These are phyloP conservation scores for Zygosaccharomyces bisporus DNA, from an alignment of 805 yeast species.

Conservation along the genomic window DNA sequence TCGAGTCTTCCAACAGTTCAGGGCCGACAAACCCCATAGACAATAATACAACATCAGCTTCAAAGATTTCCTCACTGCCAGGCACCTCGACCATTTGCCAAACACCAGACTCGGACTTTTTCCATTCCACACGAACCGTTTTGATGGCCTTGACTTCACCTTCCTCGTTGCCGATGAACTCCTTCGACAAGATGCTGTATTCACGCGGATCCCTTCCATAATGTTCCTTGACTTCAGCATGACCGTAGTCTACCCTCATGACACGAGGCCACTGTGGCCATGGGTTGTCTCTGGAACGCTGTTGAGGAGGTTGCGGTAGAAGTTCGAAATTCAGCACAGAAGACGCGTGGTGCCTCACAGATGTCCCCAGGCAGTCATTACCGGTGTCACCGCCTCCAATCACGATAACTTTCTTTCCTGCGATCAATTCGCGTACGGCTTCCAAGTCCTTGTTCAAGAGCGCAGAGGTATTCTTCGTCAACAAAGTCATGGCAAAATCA, in stretches of 20 bases:
- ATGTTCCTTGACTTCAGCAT: slow-evolving; percentile 88
- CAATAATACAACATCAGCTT: slow-evolving; percentile 88
- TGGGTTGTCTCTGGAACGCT: slow-evolving; percentile 90
- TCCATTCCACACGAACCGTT: slow-evolving; percentile 98
- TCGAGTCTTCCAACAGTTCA: slow-evolving; percentile 64
- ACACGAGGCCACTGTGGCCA: slow-evolving; percentile 99
- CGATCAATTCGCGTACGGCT: slow-evolving; percentile 63
- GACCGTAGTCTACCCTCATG: slow-evolving; percentile 97
- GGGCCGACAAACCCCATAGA: slow-evolving; percentile 99
- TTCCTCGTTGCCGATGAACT: slow-evolving; percentile 89
- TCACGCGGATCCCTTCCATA: slow-evolving; percentile 98
- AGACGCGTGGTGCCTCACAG: slow-evolving; percentile 95
- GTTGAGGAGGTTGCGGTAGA: slow-evolving; percentile 84
- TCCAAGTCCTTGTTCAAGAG: slow-evolving; percentile 77
- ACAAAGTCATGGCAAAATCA: slow-evolving; percentile 90
- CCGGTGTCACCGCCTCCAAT: slow-evolving; percentile 99
- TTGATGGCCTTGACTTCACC: slow-evolving; percentile 94
- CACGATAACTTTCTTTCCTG: slow-evolving; percentile 88
- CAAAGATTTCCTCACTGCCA: slow-evolving; percentile 88
- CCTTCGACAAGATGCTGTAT: slow-evolving; percentile 91
- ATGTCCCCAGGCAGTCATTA: slow-evolving; percentile 96
- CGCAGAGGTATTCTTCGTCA: slow-evolving; percentile 86
- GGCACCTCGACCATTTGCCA: slow-evolving; percentile 99
- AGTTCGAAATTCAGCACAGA: slow-evolving; percentile 92
- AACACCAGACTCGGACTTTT: slow-evolving; percentile 88